A percentile compares a stretch with the other conserved stretches of the same genome.
Evolutionary conservation across 768 basidiomycete species (phyloP).

Genomic region (Tulasnella sp.): DNA sequence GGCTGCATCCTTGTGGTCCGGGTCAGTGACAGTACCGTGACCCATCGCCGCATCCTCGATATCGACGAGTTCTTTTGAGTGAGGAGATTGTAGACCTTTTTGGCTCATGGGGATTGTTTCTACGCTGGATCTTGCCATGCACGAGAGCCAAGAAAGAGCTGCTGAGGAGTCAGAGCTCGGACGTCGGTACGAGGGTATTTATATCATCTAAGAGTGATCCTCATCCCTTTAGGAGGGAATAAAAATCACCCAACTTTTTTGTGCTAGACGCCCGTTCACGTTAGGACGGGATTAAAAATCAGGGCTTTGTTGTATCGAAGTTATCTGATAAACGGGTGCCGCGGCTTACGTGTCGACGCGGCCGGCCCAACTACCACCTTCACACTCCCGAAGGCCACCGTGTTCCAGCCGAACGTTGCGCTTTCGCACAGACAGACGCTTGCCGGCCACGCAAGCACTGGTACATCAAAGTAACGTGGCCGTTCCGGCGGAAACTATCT

Average conservation of each 20-base stretch:
- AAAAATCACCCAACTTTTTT: neutral
- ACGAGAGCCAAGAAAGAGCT: neutral
- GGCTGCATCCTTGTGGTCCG: neutral
- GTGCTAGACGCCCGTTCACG: neutral
- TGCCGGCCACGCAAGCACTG: neutral
- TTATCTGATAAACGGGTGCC: neutral
- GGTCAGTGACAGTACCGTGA: neutral
- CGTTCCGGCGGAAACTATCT: neutral
- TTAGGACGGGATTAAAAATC: neutral
- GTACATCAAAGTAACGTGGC: neutral
- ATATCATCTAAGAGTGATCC: neutral
- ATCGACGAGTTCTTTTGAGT: neutral
- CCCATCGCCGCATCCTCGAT: constrained; percentile 11
- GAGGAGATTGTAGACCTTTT: neutral
- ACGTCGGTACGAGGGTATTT: neutral
- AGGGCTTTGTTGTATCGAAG: neutral
- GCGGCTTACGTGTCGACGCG: neutral
- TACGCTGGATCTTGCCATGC: neutral
- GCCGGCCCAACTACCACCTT: neutral
- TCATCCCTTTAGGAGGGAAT: neutral
- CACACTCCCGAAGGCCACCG: neutral
- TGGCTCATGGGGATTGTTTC: neutral
- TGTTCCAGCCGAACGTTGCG: neutral
- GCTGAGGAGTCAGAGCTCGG: neutral
- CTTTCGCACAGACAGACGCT: neutral